Evolutionary conservation across 371 early-diverging fungal genomes (phyloP).

Genomic region (Batrachochytrium dendrobatidis): DNA sequence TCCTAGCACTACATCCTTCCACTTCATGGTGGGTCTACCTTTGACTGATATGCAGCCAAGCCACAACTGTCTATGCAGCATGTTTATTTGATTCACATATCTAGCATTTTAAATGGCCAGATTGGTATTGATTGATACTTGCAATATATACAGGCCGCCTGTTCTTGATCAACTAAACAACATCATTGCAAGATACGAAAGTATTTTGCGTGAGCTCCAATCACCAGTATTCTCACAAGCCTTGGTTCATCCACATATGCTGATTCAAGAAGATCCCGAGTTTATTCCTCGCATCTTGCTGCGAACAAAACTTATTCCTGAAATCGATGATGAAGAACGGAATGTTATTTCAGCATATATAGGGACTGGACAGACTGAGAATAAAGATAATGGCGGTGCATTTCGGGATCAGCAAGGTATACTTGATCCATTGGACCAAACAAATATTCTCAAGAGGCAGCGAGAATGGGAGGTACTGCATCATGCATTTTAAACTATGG

Average conservation of each 20-base stretch:
- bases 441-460: not conserved
- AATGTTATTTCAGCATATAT: not conserved
- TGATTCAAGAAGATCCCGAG: slow-evolving; percentile 13
- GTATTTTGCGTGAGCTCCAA: slow-evolving; percentile 4
- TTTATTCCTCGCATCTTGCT: slow-evolving; percentile 22
- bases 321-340: slow-evolving; percentile 17
- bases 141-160: slow-evolving; percentile 14
- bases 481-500: not conserved
- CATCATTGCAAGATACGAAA: slow-evolving; percentile 9
- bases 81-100: not conserved
- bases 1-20: not conserved
- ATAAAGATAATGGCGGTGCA: not conserved
- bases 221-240: not conserved
- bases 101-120: not conserved
- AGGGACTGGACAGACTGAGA: not conserved
- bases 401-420: not conserved
- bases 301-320: slow-evolving; percentile 25
- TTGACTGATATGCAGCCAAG: not conserved
- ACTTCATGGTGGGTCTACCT: not conserved
- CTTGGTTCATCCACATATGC: slow-evolving; percentile 1
- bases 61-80: not conserved
- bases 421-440: slow-evolving; percentile 8
- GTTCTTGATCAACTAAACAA: slow-evolving; percentile 11
- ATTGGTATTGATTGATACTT: not conserved
- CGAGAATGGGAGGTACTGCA: slow-evolving; percentile 7